Base-by-base conservation (phyloP, 116 monocot genomes). In the Phalaenopsis hybrid region DNA sequence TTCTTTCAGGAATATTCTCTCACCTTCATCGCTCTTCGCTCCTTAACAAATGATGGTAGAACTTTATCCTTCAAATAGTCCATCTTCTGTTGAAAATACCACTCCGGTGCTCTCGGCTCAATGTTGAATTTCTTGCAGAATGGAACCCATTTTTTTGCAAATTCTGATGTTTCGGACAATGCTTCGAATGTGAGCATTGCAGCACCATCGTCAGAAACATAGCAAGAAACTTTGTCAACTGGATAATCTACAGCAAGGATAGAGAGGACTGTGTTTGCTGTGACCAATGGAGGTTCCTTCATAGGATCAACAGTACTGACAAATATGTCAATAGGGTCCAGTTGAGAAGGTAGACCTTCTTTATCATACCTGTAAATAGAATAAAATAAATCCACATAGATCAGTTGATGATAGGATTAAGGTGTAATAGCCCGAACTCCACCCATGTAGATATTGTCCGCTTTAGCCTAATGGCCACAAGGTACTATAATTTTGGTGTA, bases 181-280 rank as follows among this genome's bases (percentile, higher is more conserved):
- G 91, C 88, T 86, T 95, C 93, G 77, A 95, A 95, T 63, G 93
- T 91, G 58, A 95, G 85, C 93, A 96, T 96, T 8, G 93, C 92
- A 78, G 96, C 93, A 82, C 96, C 96, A 90, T 96, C 96, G 86
- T 95, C 95, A 80, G 95, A 95, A 45, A 95, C 95, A 86, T 95
- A 95, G 87, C 95, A 93, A 49, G 95, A 95, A 34, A 96, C 87
- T 78, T 90, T 92, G 57, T 96, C 92, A 21, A 93, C 90, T 67
- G 96, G 92, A 76, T 96, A 96, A 83, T 96, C 93, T 25, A 92
- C 92, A 1, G 96, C 86, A 75, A 96, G 93, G 48, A 96, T 95
- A 21, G 95, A 95, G 4, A 95, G 85, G 67, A 93, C 95, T 4
- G 95, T 95, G 82, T 95, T 95, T 83, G 95, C 93, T 70, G 95